phyloP scores from a whole-genome alignment of 2,329 filamentous ascomycete species.

The Xylaria sp. region DNA sequence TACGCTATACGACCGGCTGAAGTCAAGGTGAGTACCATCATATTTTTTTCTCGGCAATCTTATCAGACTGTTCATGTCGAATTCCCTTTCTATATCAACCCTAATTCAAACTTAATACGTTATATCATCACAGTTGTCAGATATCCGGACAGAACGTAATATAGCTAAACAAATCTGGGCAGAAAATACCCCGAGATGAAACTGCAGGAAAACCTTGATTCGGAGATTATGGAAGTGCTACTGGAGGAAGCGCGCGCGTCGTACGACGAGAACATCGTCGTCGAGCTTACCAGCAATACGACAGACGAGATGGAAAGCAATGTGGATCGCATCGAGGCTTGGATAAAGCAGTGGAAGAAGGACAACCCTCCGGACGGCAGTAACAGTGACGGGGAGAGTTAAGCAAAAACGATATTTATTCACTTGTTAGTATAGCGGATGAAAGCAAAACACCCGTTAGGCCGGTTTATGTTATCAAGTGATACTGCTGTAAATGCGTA shows the following conservation, averaged over 20 bases:
- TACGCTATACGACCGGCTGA: constrained; percentile 85
- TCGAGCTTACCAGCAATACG: constrained; percentile 85
- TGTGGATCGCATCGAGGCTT: constrained; percentile 82
- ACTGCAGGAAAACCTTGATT: constrained; percentile 94
- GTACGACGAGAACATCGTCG: constrained; percentile 87
- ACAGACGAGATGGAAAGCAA: constrained; percentile 90
- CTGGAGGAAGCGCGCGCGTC: constrained; percentile 89
- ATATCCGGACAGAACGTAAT: neutral
- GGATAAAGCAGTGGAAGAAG: constrained; percentile 85
- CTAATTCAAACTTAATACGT: neutral
- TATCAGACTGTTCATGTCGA: neutral
- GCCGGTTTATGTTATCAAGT: neutral
- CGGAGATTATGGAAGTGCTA: constrained; percentile 96
- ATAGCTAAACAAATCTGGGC: constrained; percentile 2
- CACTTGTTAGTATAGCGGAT: neutral
- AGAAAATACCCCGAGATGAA: constrained; percentile 88
- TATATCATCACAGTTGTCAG: neutral
- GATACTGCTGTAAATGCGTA: neutral
- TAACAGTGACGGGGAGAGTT: constrained; percentile 13
- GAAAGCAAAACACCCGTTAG: neutral
- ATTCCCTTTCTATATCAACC: neutral
- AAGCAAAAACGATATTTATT: neutral
- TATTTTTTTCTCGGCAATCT: neutral
- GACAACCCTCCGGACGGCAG: constrained; percentile 61
- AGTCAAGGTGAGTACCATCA: constrained; percentile 66